Evolutionary conservation across 768 basidiomycete genomes (phyloP), one percentile per base, ranked within the genome.

Genomic region (Rhodotorula diobovata): DNA sequence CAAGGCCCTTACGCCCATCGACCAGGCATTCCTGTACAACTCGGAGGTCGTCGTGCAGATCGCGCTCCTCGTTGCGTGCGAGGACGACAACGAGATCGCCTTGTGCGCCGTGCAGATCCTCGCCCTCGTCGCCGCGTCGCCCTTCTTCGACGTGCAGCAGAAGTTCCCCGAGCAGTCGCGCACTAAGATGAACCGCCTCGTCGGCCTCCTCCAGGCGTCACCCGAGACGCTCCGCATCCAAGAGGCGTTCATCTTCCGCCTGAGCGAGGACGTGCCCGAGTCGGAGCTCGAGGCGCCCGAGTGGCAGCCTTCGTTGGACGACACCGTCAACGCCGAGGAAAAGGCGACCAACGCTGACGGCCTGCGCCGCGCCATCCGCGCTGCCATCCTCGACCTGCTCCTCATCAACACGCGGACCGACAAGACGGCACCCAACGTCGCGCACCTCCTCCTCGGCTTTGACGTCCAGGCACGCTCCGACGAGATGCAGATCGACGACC

Each of bases 221-320:
- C 83, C 83, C 56, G 90, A 94, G 74, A 93, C 91, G 0, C 86
- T 91, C n/a, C 85, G 90, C 28, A 91, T 97, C 72, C 81, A 91
- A 37, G 86, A 84, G 56, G 92, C 91, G 1, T 95, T 91, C 79
- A 85, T 87, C 63, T 83, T 84, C 46, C 82, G 89, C 28, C 80
- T 97, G 39, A 84, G 84, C 23, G 82, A 83, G 1, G 89, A 91
- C 58, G 85, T 87, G 0, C 76, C 82, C 37, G 86, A 86, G 39
- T 87, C 89, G 70, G 83, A 89, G 6, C 83, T 85, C 34, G 81
- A 75, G 35, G n/a, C 51, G 7, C 56, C 64, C 46, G 55, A 65
- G 28, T 62, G 55, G 61, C 28, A n/a, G 23, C 34, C 20, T 54
- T 74, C 61, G 54, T 51, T 28, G 18, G 51, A 37, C 20, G 63